Base-by-base conservation (phyloP, 1,284 basidiomycete species). In the Uromyces viciae-fabae region DNA sequence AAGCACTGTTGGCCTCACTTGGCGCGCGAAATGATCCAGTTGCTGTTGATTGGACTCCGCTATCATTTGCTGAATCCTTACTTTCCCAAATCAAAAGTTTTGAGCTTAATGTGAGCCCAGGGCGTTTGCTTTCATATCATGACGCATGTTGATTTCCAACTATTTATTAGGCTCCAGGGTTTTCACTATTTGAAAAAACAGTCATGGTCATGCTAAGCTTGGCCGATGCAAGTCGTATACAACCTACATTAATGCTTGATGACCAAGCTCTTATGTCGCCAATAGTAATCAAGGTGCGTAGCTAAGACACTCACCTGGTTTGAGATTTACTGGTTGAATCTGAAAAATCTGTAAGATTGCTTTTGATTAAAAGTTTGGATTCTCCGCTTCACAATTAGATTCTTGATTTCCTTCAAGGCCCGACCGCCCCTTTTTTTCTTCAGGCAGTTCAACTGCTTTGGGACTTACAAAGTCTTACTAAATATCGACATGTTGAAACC, bases 371-470 rank as follows among this genome's bases (percentile, higher is more conserved):
- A 11, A 22, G n/a, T 54, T 31, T 17, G 46, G 31, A 33, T 54
- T 31, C 31, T 64, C 38, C 68, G 11, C 52, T 69, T 64, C 43
- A 60, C 49, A 15, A 19, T 8, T 78, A 93, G 89, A 88, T 98
- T 0, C 88, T 98, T 82, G 88, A 88, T 66, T 97, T 93, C 85
- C 88, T 98, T 28, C 89, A 89, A 7, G 89, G 91, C 0, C 86
- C 90, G 31, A 90, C 87, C 83, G 88, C 91, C 0, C 88, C 90
- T 0, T 95, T 94, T 85, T 95, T 98, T 85, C 89, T 91, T 58
- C 91, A 94, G 33, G 90, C 92, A 7, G 92, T 94, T 28, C 91
- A 89, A 83, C 88, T 98, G n/a, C 89, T 98, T 22, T 98, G 95
- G 94, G 89, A 89, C 0, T 86, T 97, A 28, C 91, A 94, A 84